A percentile compares a stretch with the other conserved stretches of the same genome.
Conservation (phyloP, 225 moss, liverwort and hornwort species). For the Marchantia polymorpha region DNA sequence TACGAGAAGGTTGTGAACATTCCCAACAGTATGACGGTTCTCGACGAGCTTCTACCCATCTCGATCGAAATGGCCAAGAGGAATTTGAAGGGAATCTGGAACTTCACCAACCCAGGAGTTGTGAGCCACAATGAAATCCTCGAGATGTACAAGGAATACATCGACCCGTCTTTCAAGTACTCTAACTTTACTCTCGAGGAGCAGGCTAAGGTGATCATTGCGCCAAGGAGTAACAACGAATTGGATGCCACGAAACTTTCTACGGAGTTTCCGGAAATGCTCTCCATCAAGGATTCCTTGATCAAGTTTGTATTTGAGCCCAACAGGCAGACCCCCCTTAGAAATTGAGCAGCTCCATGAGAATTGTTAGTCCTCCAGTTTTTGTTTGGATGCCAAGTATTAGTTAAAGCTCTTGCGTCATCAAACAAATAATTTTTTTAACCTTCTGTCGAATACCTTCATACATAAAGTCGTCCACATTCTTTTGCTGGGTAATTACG, state of each 20-base stretch:
- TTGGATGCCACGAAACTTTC: conserved; percentile 56
- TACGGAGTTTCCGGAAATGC: conserved; percentile 60
- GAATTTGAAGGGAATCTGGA: conserved; percentile 59
- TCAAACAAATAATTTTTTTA: conserved; percentile 26
- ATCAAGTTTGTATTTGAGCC: conserved; percentile 67
- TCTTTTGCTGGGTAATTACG: conserved; percentile 34
- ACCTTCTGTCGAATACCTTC: conserved; percentile 23
- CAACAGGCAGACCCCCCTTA: conserved; percentile 41
- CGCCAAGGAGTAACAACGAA: conserved; percentile 62
- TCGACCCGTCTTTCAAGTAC: conserved; percentile 55
- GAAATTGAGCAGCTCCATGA: conserved; percentile 12
- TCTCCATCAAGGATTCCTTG: conserved; percentile 66
- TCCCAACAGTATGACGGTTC: conserved; percentile 68
- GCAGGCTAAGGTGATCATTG: conserved; percentile 79
- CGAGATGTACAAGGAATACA: conserved; percentile 63
- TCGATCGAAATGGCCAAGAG: conserved; percentile 74
- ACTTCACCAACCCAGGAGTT: conserved; percentile 74
- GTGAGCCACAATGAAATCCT: conserved; percentile 78
- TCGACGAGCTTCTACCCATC: conserved; percentile 69
- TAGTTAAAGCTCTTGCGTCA: conserved; percentile 22
- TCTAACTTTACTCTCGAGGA: conserved; percentile 66
- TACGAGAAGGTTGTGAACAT: conserved; percentile 73
- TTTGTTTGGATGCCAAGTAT: conserved; percentile 22
- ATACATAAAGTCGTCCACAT: conserved; percentile 31
- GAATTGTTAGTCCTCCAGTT: neutral